Base-by-base conservation (phyloP, 2,329 filamentous ascomycete genomes). In the Penicillium sp. region DNA sequence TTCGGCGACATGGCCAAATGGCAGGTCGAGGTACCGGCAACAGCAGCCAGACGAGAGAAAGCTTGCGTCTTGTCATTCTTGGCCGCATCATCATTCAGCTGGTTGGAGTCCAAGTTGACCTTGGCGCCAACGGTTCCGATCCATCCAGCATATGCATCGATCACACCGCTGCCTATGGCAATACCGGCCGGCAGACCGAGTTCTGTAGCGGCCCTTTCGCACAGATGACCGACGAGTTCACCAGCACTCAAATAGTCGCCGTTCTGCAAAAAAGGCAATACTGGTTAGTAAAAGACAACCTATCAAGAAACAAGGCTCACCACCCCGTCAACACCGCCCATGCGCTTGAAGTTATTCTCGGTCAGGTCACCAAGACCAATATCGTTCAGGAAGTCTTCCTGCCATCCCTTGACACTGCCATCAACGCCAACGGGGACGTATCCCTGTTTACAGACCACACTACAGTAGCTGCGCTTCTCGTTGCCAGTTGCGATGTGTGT, bases 61-160 rank as follows among this genome's bases (percentile, higher is more conserved):
- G 92, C 92, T 71, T 96, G 90, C 2, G 86, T 82, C n/a, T 93
- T 81, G 66, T 95, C 89, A 71, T 95, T 95, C 65, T 87, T 84
- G 1, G 87, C 80, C 4, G 80, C 78, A 31, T 80, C 80, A 52
- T 81, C 77, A 66, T 86, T 84, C 33, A 92, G 78, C 42, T 86
- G 80, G 48, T 87, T 82, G 49, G 78, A 74, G 35, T 79, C 78
- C 13, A 95, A 80, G 58, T 89, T 81, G 61, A 96, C 89, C 71
- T 96, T 96, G 53, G 93, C 92, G 50, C 93, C 93, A n/a, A 98
- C 93, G 1, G 93, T 97, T 53, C 93, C 93, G 60, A 98, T 93
- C 93, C 93, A 98, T 56, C 93, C 93, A 52, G 93, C 93, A 65
- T 98, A 98, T 15, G 93, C 93, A 69, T 98, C 93, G 65, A 98